phyloP scores from a whole-genome alignment of 805 yeast species.

The Metschnikowia gruessii region DNA sequence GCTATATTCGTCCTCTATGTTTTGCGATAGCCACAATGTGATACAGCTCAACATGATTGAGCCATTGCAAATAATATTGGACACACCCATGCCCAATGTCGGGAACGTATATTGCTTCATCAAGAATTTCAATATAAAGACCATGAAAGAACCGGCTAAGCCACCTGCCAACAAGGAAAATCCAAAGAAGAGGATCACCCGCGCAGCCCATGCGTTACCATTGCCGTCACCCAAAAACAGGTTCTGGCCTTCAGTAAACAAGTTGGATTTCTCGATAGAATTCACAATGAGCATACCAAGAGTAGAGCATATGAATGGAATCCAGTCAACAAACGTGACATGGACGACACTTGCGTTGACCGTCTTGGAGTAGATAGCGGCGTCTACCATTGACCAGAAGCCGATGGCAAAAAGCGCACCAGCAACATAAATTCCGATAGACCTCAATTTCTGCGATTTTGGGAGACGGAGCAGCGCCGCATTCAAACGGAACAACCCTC shows the following conservation, averaged over 20 bases:
- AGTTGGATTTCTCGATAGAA: constrained; percentile 64
- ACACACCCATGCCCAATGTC: constrained; percentile 90
- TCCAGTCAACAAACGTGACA: constrained; percentile 92
- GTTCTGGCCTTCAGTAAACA: constrained; percentile 42
- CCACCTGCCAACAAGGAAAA: constrained; percentile 94
- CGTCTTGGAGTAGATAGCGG: constrained; percentile 80
- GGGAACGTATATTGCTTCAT: constrained; percentile 79
- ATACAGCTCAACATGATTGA: constrained; percentile 86
- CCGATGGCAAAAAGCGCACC: constrained; percentile 82
- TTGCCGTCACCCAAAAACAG: constrained; percentile 42
- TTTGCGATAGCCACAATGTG: constrained; percentile 89
- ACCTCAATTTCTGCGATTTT: constrained; percentile 64
- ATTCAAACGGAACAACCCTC: constrained; percentile 62
- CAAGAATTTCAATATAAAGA: constrained; percentile 78
- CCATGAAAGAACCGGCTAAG: constrained; percentile 85
- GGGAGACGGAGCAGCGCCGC: constrained; percentile 56
- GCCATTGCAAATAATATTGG: constrained; percentile 77
- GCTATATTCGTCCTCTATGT: constrained; percentile 93
- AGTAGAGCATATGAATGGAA: constrained; percentile 85
- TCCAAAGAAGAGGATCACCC: constrained; percentile 86
- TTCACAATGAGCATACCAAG: constrained; percentile 85
- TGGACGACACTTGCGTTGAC: constrained; percentile 85
- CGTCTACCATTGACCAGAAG: constrained; percentile 85
- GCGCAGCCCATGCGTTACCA: constrained; percentile 86
- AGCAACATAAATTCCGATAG: constrained; percentile 72